These are phyloP conservation scores for Podila horticola DNA, from an alignment of 192 early-diverging fungal genomes.

Conservation along the genomic window DNA sequence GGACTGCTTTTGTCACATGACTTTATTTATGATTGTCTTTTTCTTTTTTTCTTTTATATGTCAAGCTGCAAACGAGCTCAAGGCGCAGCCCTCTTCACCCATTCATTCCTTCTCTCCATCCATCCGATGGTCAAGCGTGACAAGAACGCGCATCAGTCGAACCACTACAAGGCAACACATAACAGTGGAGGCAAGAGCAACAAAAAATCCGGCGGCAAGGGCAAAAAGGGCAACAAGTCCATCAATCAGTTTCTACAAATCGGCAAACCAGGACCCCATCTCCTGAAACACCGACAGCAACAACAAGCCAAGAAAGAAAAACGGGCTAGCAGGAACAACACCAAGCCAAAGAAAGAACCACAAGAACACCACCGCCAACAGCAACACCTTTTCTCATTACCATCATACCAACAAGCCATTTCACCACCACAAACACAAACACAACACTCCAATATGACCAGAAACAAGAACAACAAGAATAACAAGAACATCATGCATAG, in stretches of 20 bases:
- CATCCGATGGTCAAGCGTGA: constrained; percentile 25
- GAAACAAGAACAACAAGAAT: background rate
- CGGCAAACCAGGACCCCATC: constrained; percentile 43
- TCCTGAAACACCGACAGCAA: constrained; percentile 7
- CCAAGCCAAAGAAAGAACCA: too few relatives aligned
- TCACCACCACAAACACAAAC: background rate
- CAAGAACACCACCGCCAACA: too few relatives aligned
- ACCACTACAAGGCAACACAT: constrained; percentile 33
- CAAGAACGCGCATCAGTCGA: constrained; percentile 36
- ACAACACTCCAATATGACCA: background rate
- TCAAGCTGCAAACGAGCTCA: too few relatives aligned
- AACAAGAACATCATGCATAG: background rate
- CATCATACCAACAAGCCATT: too few relatives aligned
- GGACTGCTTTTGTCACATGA: too few relatives aligned
- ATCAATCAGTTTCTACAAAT: constrained; percentile 43
- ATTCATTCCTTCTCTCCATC: too few relatives aligned
- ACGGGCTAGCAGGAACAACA: background rate
- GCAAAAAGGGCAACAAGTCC: constrained; percentile 34
- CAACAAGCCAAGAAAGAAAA: constrained; percentile 8
- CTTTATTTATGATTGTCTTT: too few relatives aligned
- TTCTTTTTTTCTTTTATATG: too few relatives aligned
- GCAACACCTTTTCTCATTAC: too few relatives aligned
- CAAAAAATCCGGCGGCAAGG: constrained; percentile 38
- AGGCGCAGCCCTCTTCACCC: too few relatives aligned
- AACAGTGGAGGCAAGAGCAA: constrained; percentile 18